Evolutionary conservation across 306 rosid species (phyloP).

Genomic region (Neltuma alba): DNA sequence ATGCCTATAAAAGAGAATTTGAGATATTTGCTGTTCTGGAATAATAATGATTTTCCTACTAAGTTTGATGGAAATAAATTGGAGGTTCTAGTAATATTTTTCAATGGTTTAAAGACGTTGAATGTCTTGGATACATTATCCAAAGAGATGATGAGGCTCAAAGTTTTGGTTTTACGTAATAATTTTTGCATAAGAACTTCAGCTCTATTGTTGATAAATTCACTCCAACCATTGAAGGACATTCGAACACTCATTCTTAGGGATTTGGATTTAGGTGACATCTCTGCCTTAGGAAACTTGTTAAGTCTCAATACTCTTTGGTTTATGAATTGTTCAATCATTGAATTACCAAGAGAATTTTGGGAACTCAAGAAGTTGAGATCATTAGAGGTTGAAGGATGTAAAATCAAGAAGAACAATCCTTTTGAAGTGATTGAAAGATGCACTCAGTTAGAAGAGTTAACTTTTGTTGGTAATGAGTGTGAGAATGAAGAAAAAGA

Average conservation of each 20-base stretch:
- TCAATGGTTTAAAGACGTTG: neutral
- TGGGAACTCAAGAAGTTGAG: constrained; percentile 10
- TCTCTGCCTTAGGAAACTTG: constrained; percentile 12
- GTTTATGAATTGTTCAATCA: neutral
- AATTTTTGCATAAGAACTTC: too few species aligned
- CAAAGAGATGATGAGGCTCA: constrained; percentile 11
- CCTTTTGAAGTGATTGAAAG: constrained; percentile 32
- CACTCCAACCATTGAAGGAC: neutral
- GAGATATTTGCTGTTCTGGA: constrained; percentile 21
- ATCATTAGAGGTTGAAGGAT: constrained; percentile 19
- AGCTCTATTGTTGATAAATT: neutral
- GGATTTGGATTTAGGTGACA: neutral
- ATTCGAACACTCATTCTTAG: neutral
- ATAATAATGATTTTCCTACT: neutral
- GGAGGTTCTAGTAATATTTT: neutral
- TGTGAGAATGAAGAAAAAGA: neutral
- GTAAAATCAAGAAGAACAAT: neutral
- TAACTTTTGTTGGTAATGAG: neutral
- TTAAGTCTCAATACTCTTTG: constrained; percentile 28
- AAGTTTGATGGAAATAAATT: too few species aligned
- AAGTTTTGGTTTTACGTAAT: neutral
- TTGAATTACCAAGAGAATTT: constrained; percentile 10
- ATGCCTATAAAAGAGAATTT: neutral
- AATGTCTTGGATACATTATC: neutral
- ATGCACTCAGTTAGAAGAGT: constrained; percentile 20